Base-by-base conservation (phyloP, 2,329 filamentous ascomycete genomes). In the Nectriaceae sp. region DNA sequence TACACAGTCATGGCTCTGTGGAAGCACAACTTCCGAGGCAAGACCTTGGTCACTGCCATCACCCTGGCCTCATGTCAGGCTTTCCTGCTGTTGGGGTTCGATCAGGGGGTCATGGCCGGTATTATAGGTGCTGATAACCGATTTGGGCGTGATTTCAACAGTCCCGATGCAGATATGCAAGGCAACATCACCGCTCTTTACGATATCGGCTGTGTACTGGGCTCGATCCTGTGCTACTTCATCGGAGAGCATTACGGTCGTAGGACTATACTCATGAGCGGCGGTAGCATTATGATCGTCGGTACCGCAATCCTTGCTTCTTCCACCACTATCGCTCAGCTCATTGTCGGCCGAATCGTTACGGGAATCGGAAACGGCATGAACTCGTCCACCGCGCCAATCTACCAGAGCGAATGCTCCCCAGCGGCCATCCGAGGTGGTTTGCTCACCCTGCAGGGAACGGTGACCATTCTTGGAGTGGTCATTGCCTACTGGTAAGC, bases 151-250 rank as follows among this genome's bases (percentile, higher is more conserved):
- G 51, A 51, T 21, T 54, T 54, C 13, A 42, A 54, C 18, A 35
- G 46, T 18, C 51, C 45, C 3, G 31, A 52, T n/a, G 40, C 48
- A 3, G 26, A 42, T 11, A 51, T 52, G 45, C 51, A 54, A 19
- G 48, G 51, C 11, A 54, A 49, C 19, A 51, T 54, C 31, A 42
- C 42, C 1, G 42, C 36, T 2, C 11, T 47, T 20, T 54, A 52
- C 41, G 43, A 54, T 15, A 53, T 53, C 20, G 47, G 51, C 3
- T 53, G 51, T 19, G 47, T 53, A 6, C 15, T 50, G 3, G 48
- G 51, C 5, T 51, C 44, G 1, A 51, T 53, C 16, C 11, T 47
- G 2, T 46, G 39, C 36, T 50, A 48, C 39, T 50, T 53, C 19
- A 21, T 51, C 11, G 51, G 48, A 31, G 26, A 31, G 15, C 8